phyloP scores from a whole-genome alignment of 2,329 filamentous ascomycete species.

The Xylariaceae sp. region DNA sequence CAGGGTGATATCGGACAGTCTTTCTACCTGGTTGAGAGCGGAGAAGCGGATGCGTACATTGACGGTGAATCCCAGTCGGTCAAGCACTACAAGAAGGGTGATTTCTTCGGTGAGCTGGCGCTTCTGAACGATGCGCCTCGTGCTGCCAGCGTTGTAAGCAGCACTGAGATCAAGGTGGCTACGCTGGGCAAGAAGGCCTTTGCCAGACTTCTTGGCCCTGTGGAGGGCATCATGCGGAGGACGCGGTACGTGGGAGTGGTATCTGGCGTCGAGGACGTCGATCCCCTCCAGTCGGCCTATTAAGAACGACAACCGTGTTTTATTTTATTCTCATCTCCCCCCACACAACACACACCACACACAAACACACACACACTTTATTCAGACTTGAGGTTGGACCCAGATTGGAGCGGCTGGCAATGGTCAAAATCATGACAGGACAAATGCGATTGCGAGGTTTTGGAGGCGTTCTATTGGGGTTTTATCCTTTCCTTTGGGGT shows the following conservation, averaged over 20 bases:
- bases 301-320: conserved; percentile 13
- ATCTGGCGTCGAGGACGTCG: conserved; percentile 60
- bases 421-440: conserved; percentile 11
- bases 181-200: conserved; percentile 91
- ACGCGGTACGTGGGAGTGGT: conserved; percentile 58
- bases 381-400: conserved; percentile 13
- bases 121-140: conserved; percentile 89
- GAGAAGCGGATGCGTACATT: conserved; percentile 83
- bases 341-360: not conserved
- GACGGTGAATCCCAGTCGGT: conserved; percentile 64
- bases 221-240: conserved; percentile 90
- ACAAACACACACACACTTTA: conserved; percentile 2
- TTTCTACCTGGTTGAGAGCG: conserved; percentile 86
- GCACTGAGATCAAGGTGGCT: conserved; percentile 86
- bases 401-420: conserved; percentile 15
- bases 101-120: conserved; percentile 95
- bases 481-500: not conserved
- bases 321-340: conserved; percentile 9
- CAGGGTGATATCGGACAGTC: conserved; percentile 89
- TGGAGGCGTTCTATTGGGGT: conserved; percentile 25
- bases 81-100: conserved; percentile 80
- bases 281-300: conserved; percentile 51
- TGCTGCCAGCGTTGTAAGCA: conserved; percentile 79
- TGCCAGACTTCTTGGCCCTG: conserved; percentile 84
- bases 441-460: conserved; percentile 9